These are phyloP conservation scores for Lachancea waltii DNA, from an alignment of 805 yeast genomes.

Conservation along the genomic window DNA sequence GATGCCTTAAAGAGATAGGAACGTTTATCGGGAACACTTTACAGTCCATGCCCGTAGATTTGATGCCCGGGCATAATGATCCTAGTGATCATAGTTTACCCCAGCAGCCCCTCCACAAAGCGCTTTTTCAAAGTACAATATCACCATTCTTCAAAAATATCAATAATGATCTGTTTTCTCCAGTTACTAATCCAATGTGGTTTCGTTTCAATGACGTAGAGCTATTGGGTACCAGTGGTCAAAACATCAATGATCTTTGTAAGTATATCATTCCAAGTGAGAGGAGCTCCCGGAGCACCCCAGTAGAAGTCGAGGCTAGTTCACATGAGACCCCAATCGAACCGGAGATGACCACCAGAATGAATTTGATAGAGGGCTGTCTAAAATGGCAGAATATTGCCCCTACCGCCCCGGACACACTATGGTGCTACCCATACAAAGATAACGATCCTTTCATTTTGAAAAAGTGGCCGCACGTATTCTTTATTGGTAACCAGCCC, in stretches of 20 bases:
- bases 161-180: slow-evolving; percentile 33
- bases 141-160: slow-evolving; percentile 36
- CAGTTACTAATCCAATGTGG: slow-evolving; percentile 72
- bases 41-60: slow-evolving; percentile 55
- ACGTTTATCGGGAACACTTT: slow-evolving; percentile 49
- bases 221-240: slow-evolving; percentile 75
- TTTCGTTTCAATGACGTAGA: slow-evolving; percentile 50
- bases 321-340: slow-evolving; percentile 5
- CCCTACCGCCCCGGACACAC: slow-evolving; percentile 95
- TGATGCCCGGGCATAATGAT: slow-evolving; percentile 82
- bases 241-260: slow-evolving; percentile 69
- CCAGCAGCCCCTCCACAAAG: slow-evolving; percentile 81
- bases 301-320: slow-evolving; percentile 21
- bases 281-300: slow-evolving; percentile 30
- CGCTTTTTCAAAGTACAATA: slow-evolving; percentile 49
- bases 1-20: slow-evolving; percentile 55
- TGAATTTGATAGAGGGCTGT: slow-evolving; percentile 58
- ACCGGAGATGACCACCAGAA: slow-evolving; percentile 31
- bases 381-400: slow-evolving; percentile 79
- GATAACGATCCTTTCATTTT: slow-evolving; percentile 75
- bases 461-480: slow-evolving; percentile 78
- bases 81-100: slow-evolving; percentile 84
- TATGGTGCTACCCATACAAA: slow-evolving; percentile 80
- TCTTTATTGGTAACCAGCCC: slow-evolving; percentile 80
- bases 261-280: slow-evolving; percentile 51